Base-by-base conservation (phyloP, 768 basidiomycete species). In the Clitopilus passeckerianus region DNA sequence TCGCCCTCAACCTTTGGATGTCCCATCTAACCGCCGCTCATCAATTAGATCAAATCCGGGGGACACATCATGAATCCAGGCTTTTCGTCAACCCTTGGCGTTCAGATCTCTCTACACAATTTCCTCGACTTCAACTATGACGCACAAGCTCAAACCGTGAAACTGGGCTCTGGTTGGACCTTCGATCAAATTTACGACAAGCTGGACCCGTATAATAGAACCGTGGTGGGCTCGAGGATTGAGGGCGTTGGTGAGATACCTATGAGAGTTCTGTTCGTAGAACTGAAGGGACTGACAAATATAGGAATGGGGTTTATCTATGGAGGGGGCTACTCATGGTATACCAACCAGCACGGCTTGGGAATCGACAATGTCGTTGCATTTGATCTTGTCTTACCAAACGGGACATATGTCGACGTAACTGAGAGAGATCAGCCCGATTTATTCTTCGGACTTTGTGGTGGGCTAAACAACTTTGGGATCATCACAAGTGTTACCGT, bases 271-370 rank as follows among this genome's bases (percentile, higher is more conserved):
- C 37, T 41, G 37, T 5, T 9, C 5, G 10, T 9, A 9, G n/a
- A 14, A n/a, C 12, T 5, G 12, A 3, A 2, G 10, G n/a, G n/a
- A n/a, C n/a, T n/a, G n/a, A n/a, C n/a, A n/a, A n/a, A n/a, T n/a
- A 85, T 84, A 30, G 82, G 86, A 20, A 84, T 77, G 18, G 84
- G 86, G 0, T 80, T 85, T 60, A 77, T 74, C 6, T 71, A 87
- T 0, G 84, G 85, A 8, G 86, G 86, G 75, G 85, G 87, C 2
- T 88, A 85, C 63, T 87, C 87, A 14, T 88, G 81, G 80, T 71
- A 78, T 54, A 82, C 83, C 0, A 86, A 87, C 60, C 83, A 86
- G 58, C 73, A 79, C 60, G 86, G 87, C 12, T 61, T 90, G 53
- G 80, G 82, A 0, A 64, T 78, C 18, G 86, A 88, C 59, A 85